phyloP scores from a whole-genome alignment of 331 rosid genomes.

The Erythrophleum ivorense region DNA sequence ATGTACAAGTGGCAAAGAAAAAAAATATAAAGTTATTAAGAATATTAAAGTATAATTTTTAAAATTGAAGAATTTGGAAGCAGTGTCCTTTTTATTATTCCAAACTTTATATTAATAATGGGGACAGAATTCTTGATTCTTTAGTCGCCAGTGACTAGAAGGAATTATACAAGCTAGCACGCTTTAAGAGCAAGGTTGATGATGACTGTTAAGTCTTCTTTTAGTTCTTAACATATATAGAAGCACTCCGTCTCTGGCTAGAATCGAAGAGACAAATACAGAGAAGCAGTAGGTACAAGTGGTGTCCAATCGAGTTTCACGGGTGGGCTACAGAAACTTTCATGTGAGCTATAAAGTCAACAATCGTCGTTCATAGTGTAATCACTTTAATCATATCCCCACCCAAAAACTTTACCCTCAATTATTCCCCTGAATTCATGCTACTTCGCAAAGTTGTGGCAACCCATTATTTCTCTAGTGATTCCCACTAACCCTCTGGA shows the following conservation, averaged over 20 bases:
- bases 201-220: neutral
- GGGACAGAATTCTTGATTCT: too few species aligned
- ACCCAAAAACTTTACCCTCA: neutral
- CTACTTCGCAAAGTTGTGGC: neutral
- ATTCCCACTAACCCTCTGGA: neutral
- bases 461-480: neutral
- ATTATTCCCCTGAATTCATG: neutral
- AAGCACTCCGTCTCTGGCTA: neutral
- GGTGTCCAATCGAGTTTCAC: conserved; percentile 41
- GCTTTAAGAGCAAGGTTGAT: neutral
- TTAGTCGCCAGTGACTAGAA: neutral
- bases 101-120: too few species aligned
- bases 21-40: too few species aligned
- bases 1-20: too few species aligned
- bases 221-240: neutral
- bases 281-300: conserved; percentile 20
- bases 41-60: too few species aligned
- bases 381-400: conserved; percentile 39
- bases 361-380: neutral
- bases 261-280: neutral
- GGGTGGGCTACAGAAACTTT: conserved; percentile 31
- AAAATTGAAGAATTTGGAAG: too few species aligned
- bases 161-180: neutral
- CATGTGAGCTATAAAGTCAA: conserved; percentile 7
- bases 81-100: too few species aligned